phyloP scores from a whole-genome alignment of 345 rosid species.

The Diplotaxis tenuifolia region DNA sequence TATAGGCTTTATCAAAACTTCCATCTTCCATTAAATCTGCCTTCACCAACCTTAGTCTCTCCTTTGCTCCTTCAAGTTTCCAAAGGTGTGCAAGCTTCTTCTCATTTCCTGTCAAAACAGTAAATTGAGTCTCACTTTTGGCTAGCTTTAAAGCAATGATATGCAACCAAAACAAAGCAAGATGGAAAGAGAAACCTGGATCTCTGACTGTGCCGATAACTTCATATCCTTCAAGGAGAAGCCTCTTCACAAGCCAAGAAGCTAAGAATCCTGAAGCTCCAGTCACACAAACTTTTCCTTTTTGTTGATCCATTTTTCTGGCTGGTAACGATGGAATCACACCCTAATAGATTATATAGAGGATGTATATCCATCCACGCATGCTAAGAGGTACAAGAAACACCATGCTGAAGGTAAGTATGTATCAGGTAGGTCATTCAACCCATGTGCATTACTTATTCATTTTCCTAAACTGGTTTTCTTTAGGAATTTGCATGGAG shows the following conservation, averaged over 20 bases:
- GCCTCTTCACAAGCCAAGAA: constrained; percentile 86
- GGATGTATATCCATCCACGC: background rate
- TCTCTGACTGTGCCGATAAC: constrained; percentile 84
- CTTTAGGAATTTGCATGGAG: background rate
- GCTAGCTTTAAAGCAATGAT: background rate
- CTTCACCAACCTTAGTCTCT: constrained; percentile 69
- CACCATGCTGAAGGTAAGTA: constrained; percentile 22
- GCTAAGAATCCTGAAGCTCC: constrained; percentile 92
- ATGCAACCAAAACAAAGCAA: background rate
- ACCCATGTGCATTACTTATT: constrained; percentile 22
- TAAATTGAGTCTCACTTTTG: background rate
- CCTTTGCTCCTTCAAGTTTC: constrained; percentile 77
- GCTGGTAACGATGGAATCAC: background rate
- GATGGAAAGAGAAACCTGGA: constrained; percentile 46
- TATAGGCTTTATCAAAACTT: constrained; percentile 72
- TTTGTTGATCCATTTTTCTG: constrained; percentile 35
- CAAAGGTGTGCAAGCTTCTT: constrained; percentile 71
- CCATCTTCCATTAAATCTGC: constrained; percentile 74
- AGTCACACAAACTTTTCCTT: constrained; percentile 77
- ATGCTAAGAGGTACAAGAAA: constrained; percentile 1
- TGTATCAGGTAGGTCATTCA: constrained; percentile 40
- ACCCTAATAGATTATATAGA: constrained; percentile 13
- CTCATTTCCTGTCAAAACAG: constrained; percentile 52
- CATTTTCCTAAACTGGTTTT: background rate
- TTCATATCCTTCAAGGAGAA: constrained; percentile 69